phyloP scores from a whole-genome alignment of 495 filamentous ascomycete species.

The Penicillium steckii region DNA sequence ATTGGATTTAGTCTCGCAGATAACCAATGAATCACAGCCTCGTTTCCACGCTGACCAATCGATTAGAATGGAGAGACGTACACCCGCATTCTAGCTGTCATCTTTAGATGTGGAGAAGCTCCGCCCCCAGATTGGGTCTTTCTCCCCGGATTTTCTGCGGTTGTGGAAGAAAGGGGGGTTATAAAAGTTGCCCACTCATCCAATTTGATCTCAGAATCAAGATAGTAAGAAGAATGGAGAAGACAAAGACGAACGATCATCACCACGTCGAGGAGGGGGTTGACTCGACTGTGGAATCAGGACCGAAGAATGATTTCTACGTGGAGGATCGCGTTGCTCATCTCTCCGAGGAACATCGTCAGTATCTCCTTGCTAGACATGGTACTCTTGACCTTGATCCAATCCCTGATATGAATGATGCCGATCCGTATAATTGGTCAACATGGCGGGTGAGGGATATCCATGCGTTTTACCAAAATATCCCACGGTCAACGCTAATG shows the following conservation, averaged over 20 bases:
- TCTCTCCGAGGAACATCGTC: conserved; percentile 29
- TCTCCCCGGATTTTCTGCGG: neutral
- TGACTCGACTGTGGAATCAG: conserved; percentile 8
- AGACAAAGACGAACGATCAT: conserved; percentile 10
- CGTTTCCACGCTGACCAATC: neutral
- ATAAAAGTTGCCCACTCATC: neutral
- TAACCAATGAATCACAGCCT: neutral
- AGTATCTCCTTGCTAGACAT: conserved; percentile 47
- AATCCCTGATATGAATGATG: conserved; percentile 42
- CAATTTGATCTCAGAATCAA: neutral
- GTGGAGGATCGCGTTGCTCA: conserved; percentile 21
- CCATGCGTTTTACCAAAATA: neutral
- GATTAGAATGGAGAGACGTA: neutral
- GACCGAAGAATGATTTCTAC: conserved; percentile 17
- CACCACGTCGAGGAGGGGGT: conserved; percentile 18
- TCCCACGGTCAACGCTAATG: neutral
- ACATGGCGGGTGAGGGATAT: conserved; percentile 32
- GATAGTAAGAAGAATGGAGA: conserved; percentile 13
- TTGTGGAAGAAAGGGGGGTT: neutral
- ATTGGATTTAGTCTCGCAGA: neutral
- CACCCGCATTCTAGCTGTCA: neutral
- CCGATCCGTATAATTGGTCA: conserved; percentile 56
- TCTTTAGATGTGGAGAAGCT: conserved; percentile 6
- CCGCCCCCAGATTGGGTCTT: conserved; percentile 1
- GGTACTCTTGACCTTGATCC: conserved; percentile 52